Evolutionary conservation across 192 early-diverging fungal species (phyloP).

Genomic region (Haplosporangium gracile): DNA sequence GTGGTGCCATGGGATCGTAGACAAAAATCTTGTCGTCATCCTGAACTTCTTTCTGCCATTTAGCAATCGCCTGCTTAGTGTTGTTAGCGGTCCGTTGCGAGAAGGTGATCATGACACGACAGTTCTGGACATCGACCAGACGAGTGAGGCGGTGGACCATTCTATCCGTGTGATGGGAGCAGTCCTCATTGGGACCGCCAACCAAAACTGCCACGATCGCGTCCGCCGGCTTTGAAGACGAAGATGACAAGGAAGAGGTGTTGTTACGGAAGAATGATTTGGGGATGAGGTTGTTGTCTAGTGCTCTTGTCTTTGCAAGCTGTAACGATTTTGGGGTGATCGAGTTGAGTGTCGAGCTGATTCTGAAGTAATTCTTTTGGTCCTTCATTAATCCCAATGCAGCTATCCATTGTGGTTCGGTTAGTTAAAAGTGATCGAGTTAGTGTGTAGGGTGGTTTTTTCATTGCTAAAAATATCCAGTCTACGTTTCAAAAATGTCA

Average conservation of each 20-base stretch:
- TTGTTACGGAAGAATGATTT: conserved; percentile 13
- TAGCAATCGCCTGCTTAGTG: conserved; percentile 16
- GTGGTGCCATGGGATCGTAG: conserved; percentile 29
- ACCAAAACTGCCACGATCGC: conserved; percentile 32
- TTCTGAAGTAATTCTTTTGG: conserved; percentile 51
- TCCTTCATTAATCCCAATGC: conserved; percentile 55
- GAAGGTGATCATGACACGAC: conserved; percentile 29
- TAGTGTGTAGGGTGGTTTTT: not conserved
- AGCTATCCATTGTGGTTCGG: conserved; percentile 4
- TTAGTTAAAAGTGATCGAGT: not conserved
- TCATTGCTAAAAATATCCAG: not conserved
- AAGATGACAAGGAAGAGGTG: not conserved
- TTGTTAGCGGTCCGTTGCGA: conserved; percentile 45
- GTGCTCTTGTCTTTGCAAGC: conserved; percentile 2
- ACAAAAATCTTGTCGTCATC: conserved; percentile 31
- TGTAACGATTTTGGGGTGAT: conserved; percentile 30
- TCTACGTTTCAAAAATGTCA: not conserved
- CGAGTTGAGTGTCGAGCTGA: conserved; percentile 43
- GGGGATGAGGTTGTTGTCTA: conserved; percentile 21
- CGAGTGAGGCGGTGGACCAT: conserved; percentile 34
- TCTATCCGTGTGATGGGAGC: conserved; percentile 46
- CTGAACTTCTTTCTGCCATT: conserved; percentile 10
- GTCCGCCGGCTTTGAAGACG: not conserved
- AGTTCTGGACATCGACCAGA: conserved; percentile 33
- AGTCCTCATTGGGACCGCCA: conserved; percentile 48